Percentiles rank a stretch among this genome's conserved stretches.
phyloP scores from a whole-genome alignment of 2,329 filamentous ascomycete genomes.

The Trichophyton equinum region DNA sequence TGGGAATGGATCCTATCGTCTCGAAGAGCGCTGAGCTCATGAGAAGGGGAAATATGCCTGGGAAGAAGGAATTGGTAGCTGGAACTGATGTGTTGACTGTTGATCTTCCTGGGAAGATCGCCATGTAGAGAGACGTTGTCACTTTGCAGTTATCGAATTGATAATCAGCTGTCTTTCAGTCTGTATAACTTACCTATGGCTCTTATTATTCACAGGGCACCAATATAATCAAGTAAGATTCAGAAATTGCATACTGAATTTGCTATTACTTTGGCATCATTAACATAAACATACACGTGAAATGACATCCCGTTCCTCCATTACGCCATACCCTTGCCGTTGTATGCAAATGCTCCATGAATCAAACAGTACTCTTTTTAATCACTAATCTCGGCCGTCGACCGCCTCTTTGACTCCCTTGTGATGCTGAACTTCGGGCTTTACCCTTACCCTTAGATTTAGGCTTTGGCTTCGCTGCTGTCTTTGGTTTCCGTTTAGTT shows the following conservation, averaged over 20 bases:
- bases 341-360: not conserved
- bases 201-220: no score
- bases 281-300: not conserved
- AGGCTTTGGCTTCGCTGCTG: not conserved
- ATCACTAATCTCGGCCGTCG: not conserved
- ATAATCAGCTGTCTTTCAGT: no score
- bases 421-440: no score
- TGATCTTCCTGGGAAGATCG: slow-evolving; percentile 8
- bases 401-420: not conserved
- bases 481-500: slow-evolving; percentile 1
- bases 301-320: not conserved
- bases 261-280: no score
- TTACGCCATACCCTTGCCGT: not conserved
- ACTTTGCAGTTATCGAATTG: not conserved
- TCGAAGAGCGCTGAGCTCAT: slow-evolving; percentile 72
- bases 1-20: slow-evolving; percentile 84
- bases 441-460: no score
- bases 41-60: slow-evolving; percentile 67
- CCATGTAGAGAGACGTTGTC: slow-evolving; percentile 3
- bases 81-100: slow-evolving; percentile 30
- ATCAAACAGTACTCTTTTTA: not conserved
- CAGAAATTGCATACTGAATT: no score
- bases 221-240: no score
- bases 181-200: no score
- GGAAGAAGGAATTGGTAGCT: slow-evolving; percentile 61